A percentile compares a stretch with the other conserved stretches of the same genome.
These are phyloP conservation scores for Endothia cerciana DNA, from an alignment of 2,329 filamentous ascomycete species.

Conservation along the genomic window DNA sequence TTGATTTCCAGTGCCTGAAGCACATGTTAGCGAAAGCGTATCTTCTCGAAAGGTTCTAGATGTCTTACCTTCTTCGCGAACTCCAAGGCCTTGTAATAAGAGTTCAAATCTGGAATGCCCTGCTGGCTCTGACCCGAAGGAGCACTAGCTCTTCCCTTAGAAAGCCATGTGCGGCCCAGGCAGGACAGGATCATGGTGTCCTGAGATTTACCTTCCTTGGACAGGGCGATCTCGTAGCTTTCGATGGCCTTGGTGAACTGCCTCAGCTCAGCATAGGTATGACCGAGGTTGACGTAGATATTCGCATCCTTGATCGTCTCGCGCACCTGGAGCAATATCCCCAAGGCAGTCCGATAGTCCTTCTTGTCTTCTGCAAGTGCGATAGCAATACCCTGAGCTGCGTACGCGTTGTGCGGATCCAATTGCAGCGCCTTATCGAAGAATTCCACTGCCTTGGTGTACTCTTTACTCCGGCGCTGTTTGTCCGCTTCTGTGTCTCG, in stretches of 20 bases:
- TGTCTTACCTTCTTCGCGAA: constrained; percentile 65
- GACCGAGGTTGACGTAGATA: constrained; percentile 90
- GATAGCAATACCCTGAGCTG: constrained; percentile 93
- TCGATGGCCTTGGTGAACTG: constrained; percentile 93
- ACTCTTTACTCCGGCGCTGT: constrained; percentile 84
- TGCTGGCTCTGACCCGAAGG: constrained; percentile 45
- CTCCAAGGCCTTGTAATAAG: constrained; percentile 60
- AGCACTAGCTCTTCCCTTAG: constrained; percentile 65
- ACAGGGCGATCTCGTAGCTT: constrained; percentile 85
- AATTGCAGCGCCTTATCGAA: constrained; percentile 96
- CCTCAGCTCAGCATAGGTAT: constrained; percentile 86
- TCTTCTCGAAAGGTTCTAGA: constrained; percentile 30
- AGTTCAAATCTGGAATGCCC: constrained; percentile 50
- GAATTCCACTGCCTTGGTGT: constrained; percentile 93
- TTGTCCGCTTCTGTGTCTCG: constrained; percentile 87
- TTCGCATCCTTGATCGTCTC: constrained; percentile 88
- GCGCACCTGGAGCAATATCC: constrained; percentile 87
- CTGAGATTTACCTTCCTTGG: constrained; percentile 72
- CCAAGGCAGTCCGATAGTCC: constrained; percentile 78
- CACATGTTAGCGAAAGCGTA: neutral
- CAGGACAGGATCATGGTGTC: constrained; percentile 83
- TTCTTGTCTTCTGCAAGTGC: constrained; percentile 94
- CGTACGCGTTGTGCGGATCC: constrained; percentile 95
- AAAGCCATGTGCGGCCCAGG: constrained; percentile 84
- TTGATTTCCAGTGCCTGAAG: constrained; percentile 72